Conservation (phyloP, 768 basidiomycete genomes). For the Boletus vinaceobasis region DNA sequence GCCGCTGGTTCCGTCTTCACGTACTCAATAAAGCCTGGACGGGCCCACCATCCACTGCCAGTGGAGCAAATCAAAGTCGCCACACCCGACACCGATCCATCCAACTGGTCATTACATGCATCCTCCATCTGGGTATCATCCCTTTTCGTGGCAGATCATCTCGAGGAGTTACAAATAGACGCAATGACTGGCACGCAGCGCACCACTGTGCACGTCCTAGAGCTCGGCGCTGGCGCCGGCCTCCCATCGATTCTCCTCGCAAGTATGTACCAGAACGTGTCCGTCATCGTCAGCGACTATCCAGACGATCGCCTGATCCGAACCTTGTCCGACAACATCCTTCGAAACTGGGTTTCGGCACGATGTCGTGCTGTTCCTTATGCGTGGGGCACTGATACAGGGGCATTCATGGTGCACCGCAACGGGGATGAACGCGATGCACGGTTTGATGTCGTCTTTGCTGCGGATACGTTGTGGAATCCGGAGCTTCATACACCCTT, state of each 20-base stretch:
- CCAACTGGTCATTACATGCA: conserved; percentile 76
- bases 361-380: conserved; percentile 55
- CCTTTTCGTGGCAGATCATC: conserved; percentile 62
- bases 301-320: conserved; percentile 61
- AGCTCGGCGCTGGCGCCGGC: conserved; percentile 73
- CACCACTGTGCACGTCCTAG: conserved; percentile 45
- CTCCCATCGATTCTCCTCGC: conserved; percentile 70
- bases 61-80: conserved; percentile 39
- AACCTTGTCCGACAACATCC: conserved; percentile 56
- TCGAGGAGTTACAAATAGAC: conserved; percentile 45
- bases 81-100: conserved; percentile 62
- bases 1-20: conserved; percentile 52
- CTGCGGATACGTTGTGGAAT: conserved; percentile 81
- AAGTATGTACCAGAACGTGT: conserved; percentile 37
- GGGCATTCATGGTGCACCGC: conserved; percentile 12
- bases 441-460: conserved; percentile 62
- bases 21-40: conserved; percentile 34
- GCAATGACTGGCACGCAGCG: conserved; percentile 13
- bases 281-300: conserved; percentile 64
- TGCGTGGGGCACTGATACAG: conserved; percentile 59
- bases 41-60: conserved; percentile 11
- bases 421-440: conserved; percentile 19
- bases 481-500: conserved; percentile 54
- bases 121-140: conserved; percentile 75
- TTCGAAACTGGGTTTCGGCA: conserved; percentile 42